Base-by-base conservation (phyloP, 2,329 filamentous ascomycete genomes). In the Sclerotinia trifoliorum region DNA sequence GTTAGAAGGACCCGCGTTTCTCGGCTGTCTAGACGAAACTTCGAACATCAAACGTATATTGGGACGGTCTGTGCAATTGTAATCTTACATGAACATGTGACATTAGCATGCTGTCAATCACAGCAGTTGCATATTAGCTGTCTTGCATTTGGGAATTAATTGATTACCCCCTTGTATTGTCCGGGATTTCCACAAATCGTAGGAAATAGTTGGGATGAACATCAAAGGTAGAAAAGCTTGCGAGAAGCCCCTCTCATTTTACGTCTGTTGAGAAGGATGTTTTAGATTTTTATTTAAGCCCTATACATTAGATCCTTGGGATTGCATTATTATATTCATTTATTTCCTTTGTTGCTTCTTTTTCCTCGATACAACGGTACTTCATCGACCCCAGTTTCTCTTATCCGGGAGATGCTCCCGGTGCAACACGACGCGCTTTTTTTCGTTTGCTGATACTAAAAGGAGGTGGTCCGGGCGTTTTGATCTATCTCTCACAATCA, bases 191-290 rank as follows among this genome's bases (percentile, higher is more conserved):
- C 13, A 13, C 5, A 32, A 56, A n/a, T 35, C 21, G 10, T 7
- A 35, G 21, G 7, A 21, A 39, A 56, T 15, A 11, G 6, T 44
- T 61, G 11, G 13, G 21, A 48, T 29, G 3, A n/a, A n/a, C 15
- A 21, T 19, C 26, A 7, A 29, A 48, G 48, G 26, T 46, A 49
- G 57, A 32, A 61, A 61, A n/a, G 57, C 57, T 61, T 61, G 57
- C 57, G 57, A 61, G 32, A 42, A 29, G 11, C 26, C 42, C 44
- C 19, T 32, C n/a, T n/a, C 48, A 19, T 35, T 17, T 48, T 48
- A 26, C 11, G 19, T 35, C 26, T 32, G 52, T 32, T 32, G 15
- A 42, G 39, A 42, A 42, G 39, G 19, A 26, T 19, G 17, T 51
- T 51, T 32, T 29, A 10, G 51, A 29, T 54, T 29, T 29, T 3